Evolutionary conservation across 208 protist genomes (phyloP).

Genomic region (Crithidia thermophila): DNA sequence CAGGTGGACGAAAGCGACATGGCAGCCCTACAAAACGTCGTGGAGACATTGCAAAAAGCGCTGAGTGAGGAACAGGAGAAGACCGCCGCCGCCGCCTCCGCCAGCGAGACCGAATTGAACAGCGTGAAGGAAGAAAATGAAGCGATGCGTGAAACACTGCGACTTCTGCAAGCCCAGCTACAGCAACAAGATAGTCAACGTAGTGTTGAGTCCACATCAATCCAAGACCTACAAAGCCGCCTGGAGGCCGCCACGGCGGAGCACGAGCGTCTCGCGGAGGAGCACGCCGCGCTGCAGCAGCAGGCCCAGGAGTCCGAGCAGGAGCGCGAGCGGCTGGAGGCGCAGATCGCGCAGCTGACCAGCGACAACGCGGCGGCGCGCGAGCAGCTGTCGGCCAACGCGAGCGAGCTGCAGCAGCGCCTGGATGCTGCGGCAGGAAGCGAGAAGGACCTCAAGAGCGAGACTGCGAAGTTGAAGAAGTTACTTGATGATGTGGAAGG

Average conservation of each 20-base stretch:
- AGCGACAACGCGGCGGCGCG: conserved; percentile 27
- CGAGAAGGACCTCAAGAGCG: not conserved
- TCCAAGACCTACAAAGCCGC: not conserved
- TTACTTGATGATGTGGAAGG: not conserved
- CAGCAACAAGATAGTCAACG: not conserved
- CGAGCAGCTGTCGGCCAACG: conserved; percentile 8
- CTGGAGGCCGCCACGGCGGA: not conserved
- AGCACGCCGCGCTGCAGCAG: conserved; percentile 9
- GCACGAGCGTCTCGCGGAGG: not conserved
- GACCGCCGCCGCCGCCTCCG: not conserved
- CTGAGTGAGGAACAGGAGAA: conserved; percentile 7
- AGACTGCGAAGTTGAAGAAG: not conserved
- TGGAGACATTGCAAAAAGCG: conserved; percentile 20
- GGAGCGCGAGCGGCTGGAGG: conserved; percentile 16
- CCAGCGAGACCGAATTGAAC: not conserved
- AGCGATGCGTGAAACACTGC: conserved; percentile 4
- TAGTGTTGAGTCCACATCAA: not conserved
- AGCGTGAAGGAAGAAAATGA: conserved; percentile 25
- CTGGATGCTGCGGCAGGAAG: conserved; percentile 1
- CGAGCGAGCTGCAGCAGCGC: conserved; percentile 27
- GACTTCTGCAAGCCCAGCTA: conserved; percentile 8
- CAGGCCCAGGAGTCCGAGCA: not conserved
- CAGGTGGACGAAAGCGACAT: conserved; percentile 2
- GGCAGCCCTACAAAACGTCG: conserved; percentile 14
- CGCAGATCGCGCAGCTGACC: conserved; percentile 3